Evolutionary conservation across 2,329 filamentous ascomycete species (phyloP).

Genomic region (Nigrospora oryzae): DNA sequence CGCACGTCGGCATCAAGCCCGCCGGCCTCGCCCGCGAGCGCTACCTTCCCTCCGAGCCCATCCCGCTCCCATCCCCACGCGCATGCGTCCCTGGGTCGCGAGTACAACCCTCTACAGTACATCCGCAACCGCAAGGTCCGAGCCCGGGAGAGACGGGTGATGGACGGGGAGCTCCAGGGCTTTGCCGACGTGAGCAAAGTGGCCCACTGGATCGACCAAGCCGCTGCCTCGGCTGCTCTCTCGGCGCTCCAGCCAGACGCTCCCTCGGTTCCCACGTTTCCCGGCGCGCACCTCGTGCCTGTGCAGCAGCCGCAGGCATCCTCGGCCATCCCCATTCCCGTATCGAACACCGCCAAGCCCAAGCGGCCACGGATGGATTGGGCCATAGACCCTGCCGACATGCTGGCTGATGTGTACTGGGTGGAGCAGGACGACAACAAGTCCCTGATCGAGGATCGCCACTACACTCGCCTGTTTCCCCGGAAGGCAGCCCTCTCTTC

Average conservation of each 20-base stretch:
- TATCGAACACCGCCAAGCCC: conserved; percentile 45
- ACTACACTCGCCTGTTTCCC: conserved; percentile 66
- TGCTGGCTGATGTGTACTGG: conserved; percentile 89
- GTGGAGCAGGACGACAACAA: conserved; percentile 77
- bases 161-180: conserved; percentile 67
- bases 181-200: conserved; percentile 70
- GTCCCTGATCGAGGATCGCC: conserved; percentile 68
- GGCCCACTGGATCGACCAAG: conserved; percentile 66
- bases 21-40: conserved; percentile 27
- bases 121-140: conserved; percentile 85
- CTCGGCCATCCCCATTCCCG: conserved; percentile 30
- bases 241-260: conserved; percentile 21
- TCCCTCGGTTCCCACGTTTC: conserved; percentile 35
- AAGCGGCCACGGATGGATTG: conserved; percentile 76
- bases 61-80: conserved; percentile 10
- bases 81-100: conserved; percentile 46
- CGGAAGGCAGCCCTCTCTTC: conserved; percentile 6
- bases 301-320: conserved; percentile 24
- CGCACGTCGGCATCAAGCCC: conserved; percentile 30
- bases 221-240: conserved; percentile 41
- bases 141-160: conserved; percentile 64
- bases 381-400: conserved; percentile 73
- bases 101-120: conserved; percentile 87
- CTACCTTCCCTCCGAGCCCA: conserved; percentile 16
- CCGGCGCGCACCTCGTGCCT: conserved; percentile 33